A percentile compares a stretch with the other conserved stretches of the same genome.
Evolutionary conservation across 116 monocot species (phyloP).

Genomic region (Papilionanthe hybrid): DNA sequence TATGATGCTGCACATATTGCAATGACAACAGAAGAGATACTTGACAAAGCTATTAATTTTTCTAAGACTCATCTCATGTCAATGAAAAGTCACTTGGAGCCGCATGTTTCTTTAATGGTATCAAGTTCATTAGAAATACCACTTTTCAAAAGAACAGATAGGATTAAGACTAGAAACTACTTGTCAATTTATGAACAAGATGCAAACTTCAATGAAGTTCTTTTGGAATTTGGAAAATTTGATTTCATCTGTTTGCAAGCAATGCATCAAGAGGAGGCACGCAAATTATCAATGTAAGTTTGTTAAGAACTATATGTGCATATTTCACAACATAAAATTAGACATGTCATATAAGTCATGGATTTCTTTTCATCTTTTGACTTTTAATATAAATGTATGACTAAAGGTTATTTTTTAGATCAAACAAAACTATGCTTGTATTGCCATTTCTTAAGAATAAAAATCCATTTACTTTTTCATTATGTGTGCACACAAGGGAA

Average conservation of each 20-base stretch:
- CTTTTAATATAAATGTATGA: background rate
- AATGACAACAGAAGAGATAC: background rate
- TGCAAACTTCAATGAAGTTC: background rate
- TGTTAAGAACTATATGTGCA: background rate
- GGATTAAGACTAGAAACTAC: background rate
- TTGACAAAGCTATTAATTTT: background rate
- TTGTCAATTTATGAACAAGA: background rate
- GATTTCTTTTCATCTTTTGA: background rate
- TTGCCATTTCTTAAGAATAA: too few species aligned
- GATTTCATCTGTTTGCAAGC: conserved; percentile 1
- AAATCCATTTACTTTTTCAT: too few species aligned
- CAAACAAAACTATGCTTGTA: too few species aligned
- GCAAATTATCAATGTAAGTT: background rate
- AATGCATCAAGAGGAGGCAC: conserved; percentile 3
- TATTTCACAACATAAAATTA: background rate
- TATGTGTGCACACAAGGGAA: too few species aligned
- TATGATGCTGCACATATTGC: background rate
- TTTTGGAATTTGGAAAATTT: conserved; percentile 5
- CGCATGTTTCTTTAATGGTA: background rate
- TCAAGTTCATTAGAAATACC: background rate
- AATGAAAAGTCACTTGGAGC: background rate
- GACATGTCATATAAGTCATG: background rate
- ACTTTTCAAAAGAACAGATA: background rate
- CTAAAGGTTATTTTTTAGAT: too few species aligned
- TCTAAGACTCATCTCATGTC: background rate